These are phyloP conservation scores for Phytophthora melonis DNA, from an alignment of 352 stramenopile species.

Conservation along the genomic window DNA sequence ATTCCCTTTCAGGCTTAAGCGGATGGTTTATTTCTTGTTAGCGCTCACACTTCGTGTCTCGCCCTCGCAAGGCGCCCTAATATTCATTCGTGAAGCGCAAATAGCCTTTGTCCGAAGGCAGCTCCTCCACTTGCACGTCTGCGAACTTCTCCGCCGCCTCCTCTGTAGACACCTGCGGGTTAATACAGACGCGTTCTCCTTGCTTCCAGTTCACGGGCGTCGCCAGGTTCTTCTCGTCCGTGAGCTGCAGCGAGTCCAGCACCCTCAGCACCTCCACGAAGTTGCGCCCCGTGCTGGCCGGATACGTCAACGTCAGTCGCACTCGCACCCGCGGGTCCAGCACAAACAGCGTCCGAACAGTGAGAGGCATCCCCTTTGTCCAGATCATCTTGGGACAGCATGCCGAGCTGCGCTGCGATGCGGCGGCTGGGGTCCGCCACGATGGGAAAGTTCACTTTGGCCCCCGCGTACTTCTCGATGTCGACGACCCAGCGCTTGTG, in stretches of 20 bases:
- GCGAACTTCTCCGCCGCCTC: conserved; percentile 73
- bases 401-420: conserved; percentile 87
- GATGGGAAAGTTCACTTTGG: conserved; percentile 90
- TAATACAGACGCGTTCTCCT: conserved; percentile 76
- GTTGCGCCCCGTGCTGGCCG: conserved; percentile 92
- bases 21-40: too few species aligned
- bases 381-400: conserved; percentile 87
- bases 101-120: conserved; percentile 83
- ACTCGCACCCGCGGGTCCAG: conserved; percentile 92
- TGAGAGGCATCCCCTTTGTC: conserved; percentile 87
- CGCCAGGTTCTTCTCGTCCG: conserved; percentile 54
- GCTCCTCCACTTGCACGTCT: conserved; percentile 60
- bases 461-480: conserved; percentile 80
- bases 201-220: conserved; percentile 83
- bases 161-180: conserved; percentile 59
- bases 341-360: conserved; percentile 93
- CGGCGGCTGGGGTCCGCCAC: conserved; percentile 86
- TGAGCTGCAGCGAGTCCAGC: conserved; percentile 90
- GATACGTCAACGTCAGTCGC: conserved; percentile 93
- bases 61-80: background rate
- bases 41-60: too few species aligned
- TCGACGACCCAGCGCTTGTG: conserved; percentile 87
- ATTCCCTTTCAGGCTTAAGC: too few species aligned
- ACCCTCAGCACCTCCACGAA: conserved; percentile 94
- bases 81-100: conserved; percentile 74